Percentiles rank a stretch among this genome's conserved stretches.
Evolutionary conservation across 2,329 filamentous ascomycete species (phyloP).

Genomic region (Zopfia rhizophila): DNA sequence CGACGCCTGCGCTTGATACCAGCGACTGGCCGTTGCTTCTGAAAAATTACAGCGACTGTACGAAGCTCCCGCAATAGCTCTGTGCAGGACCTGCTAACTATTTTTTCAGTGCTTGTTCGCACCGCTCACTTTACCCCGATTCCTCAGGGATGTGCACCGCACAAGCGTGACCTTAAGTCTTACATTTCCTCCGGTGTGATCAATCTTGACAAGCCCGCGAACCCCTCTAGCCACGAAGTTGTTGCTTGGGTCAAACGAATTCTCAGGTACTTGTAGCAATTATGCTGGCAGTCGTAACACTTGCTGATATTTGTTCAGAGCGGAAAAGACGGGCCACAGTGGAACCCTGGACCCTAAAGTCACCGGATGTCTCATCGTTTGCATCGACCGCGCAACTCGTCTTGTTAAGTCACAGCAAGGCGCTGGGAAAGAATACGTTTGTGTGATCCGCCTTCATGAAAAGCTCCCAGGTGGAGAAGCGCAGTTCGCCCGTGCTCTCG

Average conservation of each 20-base stretch:
- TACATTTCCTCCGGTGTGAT: slow-evolving; percentile 98
- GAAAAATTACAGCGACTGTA: slow-evolving; percentile 95
- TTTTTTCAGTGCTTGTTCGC: slow-evolving; percentile 79
- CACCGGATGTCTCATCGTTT: slow-evolving; percentile 93
- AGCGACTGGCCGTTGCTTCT: slow-evolving; percentile 92
- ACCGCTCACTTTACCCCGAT: slow-evolving; percentile 98
- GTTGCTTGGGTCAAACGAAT: slow-evolving; percentile 99
- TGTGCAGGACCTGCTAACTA: slow-evolving; percentile 30
- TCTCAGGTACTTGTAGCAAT: slow-evolving; percentile 70
- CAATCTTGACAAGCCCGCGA: slow-evolving; percentile 97
- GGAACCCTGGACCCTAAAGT: slow-evolving; percentile 99
- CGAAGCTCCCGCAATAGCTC: slow-evolving; percentile 53
- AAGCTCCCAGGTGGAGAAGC: slow-evolving; percentile 93
- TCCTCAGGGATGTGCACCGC: slow-evolving; percentile 87
- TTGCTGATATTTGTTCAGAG: slow-evolving; percentile 60
- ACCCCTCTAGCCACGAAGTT: slow-evolving; percentile 98
- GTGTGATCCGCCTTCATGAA: slow-evolving; percentile 93
- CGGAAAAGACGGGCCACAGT: slow-evolving; percentile 97
- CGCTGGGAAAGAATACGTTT: slow-evolving; percentile 98
- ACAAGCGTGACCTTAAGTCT: slow-evolving; percentile 94
- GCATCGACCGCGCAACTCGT: slow-evolving; percentile 94
- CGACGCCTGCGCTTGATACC: slow-evolving; percentile 81
- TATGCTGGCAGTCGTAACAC: slow-evolving; percentile 4
- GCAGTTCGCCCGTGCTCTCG: slow-evolving; percentile 91
- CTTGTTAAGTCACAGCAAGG: slow-evolving; percentile 99